These are phyloP conservation scores for Medicago truncatula DNA, from an alignment of 306 rosid genomes.

Conservation along the genomic window MtrunA17r5.0-ANR NC_053044.1:36801501-36802000, in stretches of 20 bases:
- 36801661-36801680: constrained; percentile 80
- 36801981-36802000: constrained; percentile 99
- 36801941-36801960: constrained; percentile 96
- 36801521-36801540: constrained; percentile 95
- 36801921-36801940: constrained; percentile 88
- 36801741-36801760: constrained; percentile 23
- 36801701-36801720: constrained; percentile 98
- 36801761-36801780: constrained; percentile 3
- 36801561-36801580: constrained; percentile 89
- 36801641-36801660: constrained; percentile 64
- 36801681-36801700: constrained; percentile 87
- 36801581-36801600: constrained; percentile 98
- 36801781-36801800: background rate
- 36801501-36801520: constrained; percentile 32
- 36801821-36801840: background rate
- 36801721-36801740: constrained; percentile 66
- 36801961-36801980: constrained; percentile 99
- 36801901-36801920: too few species aligned
- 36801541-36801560: constrained; percentile 68
- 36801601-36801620: constrained; percentile 97
- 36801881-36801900: constrained; percentile 35
- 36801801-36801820: background rate
- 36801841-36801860: constrained; percentile 6
- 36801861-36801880: constrained; percentile 16
- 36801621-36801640: constrained; percentile 62